phyloP scores from a whole-genome alignment of 805 yeast genomes.

The Yarrowia porcina region DNA sequence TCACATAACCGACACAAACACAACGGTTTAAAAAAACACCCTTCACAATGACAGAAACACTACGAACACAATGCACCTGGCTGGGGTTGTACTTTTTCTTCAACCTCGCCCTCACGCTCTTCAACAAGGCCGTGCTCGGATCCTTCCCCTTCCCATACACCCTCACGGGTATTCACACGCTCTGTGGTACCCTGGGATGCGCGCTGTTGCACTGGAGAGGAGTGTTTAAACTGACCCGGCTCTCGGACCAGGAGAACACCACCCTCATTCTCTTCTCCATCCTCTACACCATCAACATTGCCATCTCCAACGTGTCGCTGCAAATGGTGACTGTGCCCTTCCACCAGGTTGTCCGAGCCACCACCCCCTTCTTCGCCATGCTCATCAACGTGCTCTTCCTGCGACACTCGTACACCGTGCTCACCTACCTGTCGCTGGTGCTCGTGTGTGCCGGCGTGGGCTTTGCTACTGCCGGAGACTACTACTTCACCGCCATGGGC shows the following conservation, averaged over 20 bases:
- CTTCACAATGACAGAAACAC: neutral
- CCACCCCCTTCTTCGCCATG: conserved; percentile 35
- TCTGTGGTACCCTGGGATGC: conserved; percentile 34
- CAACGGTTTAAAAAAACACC: neutral
- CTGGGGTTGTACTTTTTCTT: conserved; percentile 34
- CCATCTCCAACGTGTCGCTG: conserved; percentile 35
- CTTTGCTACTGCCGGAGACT: conserved; percentile 35
- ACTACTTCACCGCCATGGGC: conserved; percentile 35
- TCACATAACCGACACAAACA: neutral
- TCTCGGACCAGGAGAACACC: conserved; percentile 32
- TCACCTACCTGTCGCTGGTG: conserved; percentile 34
- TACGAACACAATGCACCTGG: conserved; percentile 30
- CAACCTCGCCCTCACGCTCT: conserved; percentile 35
- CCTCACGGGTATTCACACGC: conserved; percentile 34
- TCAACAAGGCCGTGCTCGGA: conserved; percentile 35
- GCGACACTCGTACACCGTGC: conserved; percentile 32
- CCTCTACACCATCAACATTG: conserved; percentile 35
- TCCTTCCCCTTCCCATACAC: conserved; percentile 35
- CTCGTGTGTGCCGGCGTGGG: conserved; percentile 36
- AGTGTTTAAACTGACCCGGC: conserved; percentile 32
- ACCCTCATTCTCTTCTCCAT: conserved; percentile 33
- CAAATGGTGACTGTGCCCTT: conserved; percentile 36
- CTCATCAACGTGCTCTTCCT: conserved; percentile 32
- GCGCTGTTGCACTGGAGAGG: conserved; percentile 31
- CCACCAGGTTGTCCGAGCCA: conserved; percentile 36